Evolutionary conservation across 192 early-diverging fungal genomes (phyloP).

Genomic region (Backusella mclennaniae): DNA sequence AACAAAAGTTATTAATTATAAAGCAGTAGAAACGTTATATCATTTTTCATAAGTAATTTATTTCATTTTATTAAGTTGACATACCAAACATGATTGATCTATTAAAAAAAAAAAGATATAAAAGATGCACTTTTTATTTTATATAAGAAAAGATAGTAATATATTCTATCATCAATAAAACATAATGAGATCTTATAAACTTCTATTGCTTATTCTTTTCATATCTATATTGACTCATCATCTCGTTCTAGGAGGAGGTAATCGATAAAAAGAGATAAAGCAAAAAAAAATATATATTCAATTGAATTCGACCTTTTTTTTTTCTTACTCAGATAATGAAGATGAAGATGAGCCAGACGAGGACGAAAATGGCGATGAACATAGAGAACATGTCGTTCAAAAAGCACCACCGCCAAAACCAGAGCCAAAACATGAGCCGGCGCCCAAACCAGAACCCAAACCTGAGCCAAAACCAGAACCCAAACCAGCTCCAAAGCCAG

Average conservation of each 20-base stretch:
- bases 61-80: neutral
- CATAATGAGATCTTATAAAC: neutral
- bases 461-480: neutral
- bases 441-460: neutral
- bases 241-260: neutral
- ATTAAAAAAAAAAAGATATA: neutral
- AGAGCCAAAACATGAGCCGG: neutral
- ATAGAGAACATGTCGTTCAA: neutral
- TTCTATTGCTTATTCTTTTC: neutral
- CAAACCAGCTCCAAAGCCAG: neutral
- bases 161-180: neutral
- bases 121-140: neutral
- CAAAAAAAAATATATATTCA: neutral
- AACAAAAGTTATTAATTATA: neutral
- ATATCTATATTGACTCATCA: neutral
- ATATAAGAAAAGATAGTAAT: neutral
- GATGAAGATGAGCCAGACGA: constrained; percentile 2
- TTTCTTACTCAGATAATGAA: neutral
- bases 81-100: neutral
- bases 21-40: neutral
- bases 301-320: neutral
- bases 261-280: neutral
- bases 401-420: neutral
- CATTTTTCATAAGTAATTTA: neutral
- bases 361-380: neutral